phyloP scores from a whole-genome alignment of 2,329 filamentous ascomycete species.

The Cladophialophora chaetospira region DNA sequence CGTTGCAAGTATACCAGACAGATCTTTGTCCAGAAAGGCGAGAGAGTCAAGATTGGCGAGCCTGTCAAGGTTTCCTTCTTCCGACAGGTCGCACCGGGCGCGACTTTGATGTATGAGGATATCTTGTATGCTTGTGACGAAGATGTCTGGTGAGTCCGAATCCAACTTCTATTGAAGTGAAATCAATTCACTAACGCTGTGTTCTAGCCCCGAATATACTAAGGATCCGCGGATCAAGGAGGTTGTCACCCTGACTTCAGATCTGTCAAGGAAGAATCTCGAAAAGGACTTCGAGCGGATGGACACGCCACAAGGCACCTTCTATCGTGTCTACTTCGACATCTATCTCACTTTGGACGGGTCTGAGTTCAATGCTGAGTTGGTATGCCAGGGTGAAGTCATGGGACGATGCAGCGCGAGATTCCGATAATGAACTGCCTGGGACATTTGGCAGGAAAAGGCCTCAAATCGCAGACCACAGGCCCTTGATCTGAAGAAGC shows the following conservation, averaged over 20 bases:
- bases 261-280: conserved; percentile 94
- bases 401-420: conserved; percentile 95
- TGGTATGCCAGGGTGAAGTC: conserved; percentile 98
- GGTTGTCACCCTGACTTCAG: conserved; percentile 94
- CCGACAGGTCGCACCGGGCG: conserved; percentile 93
- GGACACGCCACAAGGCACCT: conserved; percentile 96
- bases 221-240: conserved; percentile 99
- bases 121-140: conserved; percentile 97
- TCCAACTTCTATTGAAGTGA: too few species aligned
- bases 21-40: conserved; percentile 98
- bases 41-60: conserved; percentile 98
- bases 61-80: conserved; percentile 99
- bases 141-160: conserved; percentile 66
- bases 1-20: conserved; percentile 98
- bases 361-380: conserved; percentile 94
- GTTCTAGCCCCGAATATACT: conserved; percentile 78
- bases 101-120: conserved; percentile 99
- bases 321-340: conserved; percentile 74
- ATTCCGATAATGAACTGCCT: conserved; percentile 63
- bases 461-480: too few species aligned
- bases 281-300: conserved; percentile 99
- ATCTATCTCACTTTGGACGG: conserved; percentile 92
- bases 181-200: conserved; percentile 4
- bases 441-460: too few species aligned
- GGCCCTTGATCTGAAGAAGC: too few species aligned